Evolutionary conservation across 768 basidiomycete genomes (phyloP).

Genomic region (Cystobasidiopsis lactophilus): DNA sequence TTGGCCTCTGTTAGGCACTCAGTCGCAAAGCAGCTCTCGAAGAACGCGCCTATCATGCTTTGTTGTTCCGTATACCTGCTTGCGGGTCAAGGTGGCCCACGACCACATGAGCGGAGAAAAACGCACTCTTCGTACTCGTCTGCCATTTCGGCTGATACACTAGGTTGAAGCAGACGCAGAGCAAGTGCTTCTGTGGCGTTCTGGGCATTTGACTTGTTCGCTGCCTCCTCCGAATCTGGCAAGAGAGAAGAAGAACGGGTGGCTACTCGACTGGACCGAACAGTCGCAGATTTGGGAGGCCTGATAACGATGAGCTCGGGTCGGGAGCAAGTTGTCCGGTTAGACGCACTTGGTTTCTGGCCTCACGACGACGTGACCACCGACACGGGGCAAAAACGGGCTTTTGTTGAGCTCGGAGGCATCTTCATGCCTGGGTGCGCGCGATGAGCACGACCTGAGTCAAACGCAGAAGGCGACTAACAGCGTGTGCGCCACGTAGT

Average conservation of each 20-base stretch:
- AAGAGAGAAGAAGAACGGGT: neutral
- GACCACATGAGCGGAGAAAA: neutral
- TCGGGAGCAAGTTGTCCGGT: neutral
- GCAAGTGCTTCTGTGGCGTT: slow-evolving; percentile 16
- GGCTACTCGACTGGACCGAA: neutral
- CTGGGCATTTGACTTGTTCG: neutral
- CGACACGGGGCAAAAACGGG: slow-evolving; percentile 42
- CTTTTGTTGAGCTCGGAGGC: slow-evolving; percentile 35
- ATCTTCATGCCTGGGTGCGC: neutral
- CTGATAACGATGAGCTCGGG: neutral
- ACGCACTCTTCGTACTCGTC: slow-evolving; percentile 16
- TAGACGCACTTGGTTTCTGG: neutral
- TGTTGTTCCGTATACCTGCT: neutral
- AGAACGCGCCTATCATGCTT: neutral
- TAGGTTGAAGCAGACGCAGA: slow-evolving; percentile 10
- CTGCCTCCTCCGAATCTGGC: neutral
- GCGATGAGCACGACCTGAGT: neutral
- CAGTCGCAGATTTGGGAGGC: neutral
- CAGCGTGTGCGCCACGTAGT: slow-evolving; percentile 20
- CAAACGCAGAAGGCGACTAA: neutral
- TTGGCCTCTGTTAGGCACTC: neutral
- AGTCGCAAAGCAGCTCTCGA: neutral
- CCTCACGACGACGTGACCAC: slow-evolving; percentile 23
- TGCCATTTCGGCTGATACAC: slow-evolving; percentile 12
- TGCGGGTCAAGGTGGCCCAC: neutral